Evolutionary conservation across 163 green algal genomes (phyloP).

Genomic region (Scenedesmus sp.): DNA sequence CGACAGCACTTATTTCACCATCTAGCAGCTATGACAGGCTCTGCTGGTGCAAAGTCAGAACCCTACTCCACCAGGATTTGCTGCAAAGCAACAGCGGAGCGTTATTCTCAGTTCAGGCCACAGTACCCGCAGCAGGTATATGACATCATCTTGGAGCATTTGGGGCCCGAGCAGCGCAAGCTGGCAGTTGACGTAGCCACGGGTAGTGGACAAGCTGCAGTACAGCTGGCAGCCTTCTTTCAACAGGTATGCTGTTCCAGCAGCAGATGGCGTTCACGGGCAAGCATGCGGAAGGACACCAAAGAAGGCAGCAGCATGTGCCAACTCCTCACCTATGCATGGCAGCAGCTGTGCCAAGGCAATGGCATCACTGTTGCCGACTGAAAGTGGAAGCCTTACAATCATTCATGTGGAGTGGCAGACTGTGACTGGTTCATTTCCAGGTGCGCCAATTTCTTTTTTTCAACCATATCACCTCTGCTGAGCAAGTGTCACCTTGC

Average conservation of each 20-base stretch:
- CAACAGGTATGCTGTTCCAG: conserved; percentile 2
- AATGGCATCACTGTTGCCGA: no score
- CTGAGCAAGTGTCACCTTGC: no score
- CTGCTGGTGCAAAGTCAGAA: not conserved
- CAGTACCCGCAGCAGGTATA: conserved; percentile 30
- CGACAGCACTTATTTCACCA: not conserved
- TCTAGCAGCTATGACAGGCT: not conserved
- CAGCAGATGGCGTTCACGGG: no score
- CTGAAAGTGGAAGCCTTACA: no score
- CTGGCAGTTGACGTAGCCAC: conserved; percentile 49
- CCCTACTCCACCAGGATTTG: not conserved
- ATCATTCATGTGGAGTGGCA: no score
- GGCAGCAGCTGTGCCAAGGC: not conserved
- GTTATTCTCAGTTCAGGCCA: conserved; percentile 1
- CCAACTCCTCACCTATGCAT: no score
- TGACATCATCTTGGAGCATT: conserved; percentile 11
- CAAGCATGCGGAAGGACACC: no score
- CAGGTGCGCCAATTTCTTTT: no score
- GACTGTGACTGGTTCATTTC: no score
- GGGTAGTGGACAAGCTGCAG: conserved; percentile 41
- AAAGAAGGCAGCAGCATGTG: no score
- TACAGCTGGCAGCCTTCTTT: conserved; percentile 27
- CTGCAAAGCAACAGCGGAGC: not conserved
- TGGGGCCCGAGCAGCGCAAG: not conserved
- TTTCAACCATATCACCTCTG: no score